Evolutionary conservation across 176 grass and related monocot genomes (phyloP).

Genomic region (Puccinellia tenuiflora): DNA sequence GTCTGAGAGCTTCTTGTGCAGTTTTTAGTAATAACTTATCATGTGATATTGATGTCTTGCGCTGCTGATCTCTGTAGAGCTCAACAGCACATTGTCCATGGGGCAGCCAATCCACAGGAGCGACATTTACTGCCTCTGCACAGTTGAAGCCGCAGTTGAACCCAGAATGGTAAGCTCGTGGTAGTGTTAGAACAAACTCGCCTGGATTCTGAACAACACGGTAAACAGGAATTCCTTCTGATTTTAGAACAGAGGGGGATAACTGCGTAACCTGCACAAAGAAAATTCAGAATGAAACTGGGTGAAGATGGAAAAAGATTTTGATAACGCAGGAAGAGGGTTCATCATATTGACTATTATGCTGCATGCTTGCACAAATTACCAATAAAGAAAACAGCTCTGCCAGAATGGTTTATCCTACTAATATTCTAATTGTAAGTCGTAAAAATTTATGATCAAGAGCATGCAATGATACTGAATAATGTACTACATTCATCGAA

Average conservation of each 20-base stretch:
- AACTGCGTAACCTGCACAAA: conserved; percentile 86
- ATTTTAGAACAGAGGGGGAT: conserved; percentile 88
- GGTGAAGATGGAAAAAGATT: conserved; percentile 16
- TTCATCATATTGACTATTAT: neutral
- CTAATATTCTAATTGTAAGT: conserved; percentile 4
- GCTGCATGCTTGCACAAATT: neutral
- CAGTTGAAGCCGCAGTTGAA: conserved; percentile 99
- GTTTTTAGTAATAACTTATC: conserved; percentile 70
- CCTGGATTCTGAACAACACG: conserved; percentile 71
- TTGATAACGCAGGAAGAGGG: neutral
- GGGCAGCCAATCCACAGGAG: conserved; percentile 87
- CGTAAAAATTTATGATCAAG: neutral
- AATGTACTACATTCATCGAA: neutral
- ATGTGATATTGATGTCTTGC: conserved; percentile 89
- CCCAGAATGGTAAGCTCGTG: conserved; percentile 84
- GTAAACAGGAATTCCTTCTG: conserved; percentile 79
- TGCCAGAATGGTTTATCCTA: neutral
- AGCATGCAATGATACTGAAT: conserved; percentile 13
- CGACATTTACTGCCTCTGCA: conserved; percentile 92
- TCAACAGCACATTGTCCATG: conserved; percentile 79
- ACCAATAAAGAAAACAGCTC: neutral
- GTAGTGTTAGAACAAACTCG: conserved; percentile 88
- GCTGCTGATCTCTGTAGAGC: conserved; percentile 72
- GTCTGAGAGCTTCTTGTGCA: conserved; percentile 64
- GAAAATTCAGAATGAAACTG: conserved; percentile 6